Conservation (phyloP, 129 eudicot genomes). For the Pulicaria dysenterica region DNA sequence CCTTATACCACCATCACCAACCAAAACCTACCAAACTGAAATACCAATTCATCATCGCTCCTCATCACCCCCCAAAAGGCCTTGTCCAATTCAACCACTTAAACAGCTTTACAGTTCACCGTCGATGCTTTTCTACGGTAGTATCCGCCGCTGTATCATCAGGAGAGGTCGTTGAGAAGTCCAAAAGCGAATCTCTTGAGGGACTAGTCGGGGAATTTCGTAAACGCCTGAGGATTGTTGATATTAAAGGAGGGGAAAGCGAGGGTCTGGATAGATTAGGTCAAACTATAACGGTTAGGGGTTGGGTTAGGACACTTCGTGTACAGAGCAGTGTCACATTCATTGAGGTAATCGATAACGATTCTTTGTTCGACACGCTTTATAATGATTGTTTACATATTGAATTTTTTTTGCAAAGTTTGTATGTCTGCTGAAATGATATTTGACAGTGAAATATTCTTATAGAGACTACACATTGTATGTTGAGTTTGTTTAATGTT, state of each 20-base stretch:
- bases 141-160: conserved; percentile 46
- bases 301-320: conserved; percentile 90
- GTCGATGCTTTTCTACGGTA: conserved; percentile 39
- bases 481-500: neutral
- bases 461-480: neutral
- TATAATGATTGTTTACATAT: conserved; percentile 13
- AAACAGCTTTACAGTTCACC: conserved; percentile 23
- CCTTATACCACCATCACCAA: conserved; percentile 37
- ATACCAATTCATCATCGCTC: conserved; percentile 24
- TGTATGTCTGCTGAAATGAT: neutral
- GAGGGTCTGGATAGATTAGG: conserved; percentile 79
- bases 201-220: conserved; percentile 62
- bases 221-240: conserved; percentile 61
- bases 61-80: conserved; percentile 40
- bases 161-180: conserved; percentile 43
- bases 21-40: conserved; percentile 26
- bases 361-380: neutral
- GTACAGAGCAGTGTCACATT: conserved; percentile 90
- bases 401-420: neutral
- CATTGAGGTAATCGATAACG: conserved; percentile 63
- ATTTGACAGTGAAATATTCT: neutral
- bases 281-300: conserved; percentile 62
- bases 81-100: conserved; percentile 19
- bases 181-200: conserved; percentile 32
- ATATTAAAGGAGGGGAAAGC: conserved; percentile 74